A percentile compares a stretch with the other conserved stretches of the same genome.
Conservation (phyloP, 345 rosid species). For the Garcia nutans region DNA sequence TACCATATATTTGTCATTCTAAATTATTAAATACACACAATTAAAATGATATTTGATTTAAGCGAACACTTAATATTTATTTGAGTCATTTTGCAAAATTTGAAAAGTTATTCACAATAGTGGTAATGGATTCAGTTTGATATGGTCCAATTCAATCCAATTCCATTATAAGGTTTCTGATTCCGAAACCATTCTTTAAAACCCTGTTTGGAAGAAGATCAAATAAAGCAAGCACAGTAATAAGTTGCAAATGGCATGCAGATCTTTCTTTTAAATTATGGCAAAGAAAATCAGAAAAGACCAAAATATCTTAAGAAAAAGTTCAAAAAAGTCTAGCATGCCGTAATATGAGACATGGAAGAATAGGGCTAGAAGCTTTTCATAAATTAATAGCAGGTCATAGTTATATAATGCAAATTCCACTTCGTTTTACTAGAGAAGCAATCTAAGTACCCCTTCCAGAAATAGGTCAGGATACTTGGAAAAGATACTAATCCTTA, state of each 20-base stretch:
- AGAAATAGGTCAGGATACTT: conserved; percentile 84
- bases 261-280: neutral
- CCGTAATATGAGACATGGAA: neutral
- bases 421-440: conserved; percentile 6
- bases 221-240: neutral
- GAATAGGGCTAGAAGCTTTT: neutral
- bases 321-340: neutral
- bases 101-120: no score
- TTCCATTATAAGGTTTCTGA: no score
- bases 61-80: no score
- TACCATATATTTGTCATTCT: no score
- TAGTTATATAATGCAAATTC: neutral
- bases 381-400: neutral
- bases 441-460: conserved; percentile 57
- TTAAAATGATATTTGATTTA: no score
- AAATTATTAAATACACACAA: no score
- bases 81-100: no score
- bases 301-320: neutral
- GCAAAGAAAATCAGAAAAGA: neutral
- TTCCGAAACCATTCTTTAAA: no score
- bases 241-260: neutral
- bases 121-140: no score
- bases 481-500: conserved; percentile 78
- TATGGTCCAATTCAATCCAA: no score
- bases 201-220: neutral